Evolutionary conservation across 1,284 basidiomycete genomes (phyloP).

Genomic region (Fomitopsis betulina): DNA sequence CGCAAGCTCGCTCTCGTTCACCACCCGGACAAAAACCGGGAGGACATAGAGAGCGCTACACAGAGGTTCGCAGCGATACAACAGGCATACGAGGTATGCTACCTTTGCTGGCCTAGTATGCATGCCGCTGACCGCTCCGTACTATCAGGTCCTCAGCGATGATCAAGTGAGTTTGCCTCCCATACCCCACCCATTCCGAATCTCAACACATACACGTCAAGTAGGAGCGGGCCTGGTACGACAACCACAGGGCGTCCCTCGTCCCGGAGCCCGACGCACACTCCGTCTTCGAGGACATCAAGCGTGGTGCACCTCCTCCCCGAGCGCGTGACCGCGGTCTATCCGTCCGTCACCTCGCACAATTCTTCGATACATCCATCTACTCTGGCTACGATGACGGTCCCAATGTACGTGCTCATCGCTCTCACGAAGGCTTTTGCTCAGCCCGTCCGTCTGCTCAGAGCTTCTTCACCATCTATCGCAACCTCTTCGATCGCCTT

Average conservation of each 20-base stretch:
- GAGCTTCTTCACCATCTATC: conserved; percentile 91
- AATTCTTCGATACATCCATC: conserved; percentile 80
- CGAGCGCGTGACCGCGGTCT: conserved; percentile 75
- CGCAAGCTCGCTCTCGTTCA: conserved; percentile 79
- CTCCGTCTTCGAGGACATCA: conserved; percentile 82
- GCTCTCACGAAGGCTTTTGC: neutral
- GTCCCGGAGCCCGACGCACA: conserved; percentile 80
- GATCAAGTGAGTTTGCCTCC: conserved; percentile 70
- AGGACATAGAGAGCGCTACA: conserved; percentile 83
- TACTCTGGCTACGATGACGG: conserved; percentile 73
- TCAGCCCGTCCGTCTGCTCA: conserved; percentile 26
- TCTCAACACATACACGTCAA: conserved; percentile 21
- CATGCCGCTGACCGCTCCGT: conserved; percentile 5
- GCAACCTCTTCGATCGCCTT: conserved; percentile 84
- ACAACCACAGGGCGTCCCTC: conserved; percentile 88
- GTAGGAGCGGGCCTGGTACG: conserved; percentile 98
- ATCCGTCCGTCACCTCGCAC: conserved; percentile 75
- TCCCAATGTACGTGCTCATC: conserved; percentile 49
- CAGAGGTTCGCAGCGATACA: conserved; percentile 86
- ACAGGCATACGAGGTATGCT: conserved; percentile 86
- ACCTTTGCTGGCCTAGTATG: neutral
- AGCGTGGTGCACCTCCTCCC: conserved; percentile 64
- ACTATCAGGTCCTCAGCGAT: conserved; percentile 74
- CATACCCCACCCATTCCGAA: conserved; percentile 6
- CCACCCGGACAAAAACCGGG: conserved; percentile 87